Percentiles rank a stretch among this genome's conserved stretches.
Evolutionary conservation across 352 stramenopile species (phyloP).

Genomic region (Blastocystis sp.): DNA sequence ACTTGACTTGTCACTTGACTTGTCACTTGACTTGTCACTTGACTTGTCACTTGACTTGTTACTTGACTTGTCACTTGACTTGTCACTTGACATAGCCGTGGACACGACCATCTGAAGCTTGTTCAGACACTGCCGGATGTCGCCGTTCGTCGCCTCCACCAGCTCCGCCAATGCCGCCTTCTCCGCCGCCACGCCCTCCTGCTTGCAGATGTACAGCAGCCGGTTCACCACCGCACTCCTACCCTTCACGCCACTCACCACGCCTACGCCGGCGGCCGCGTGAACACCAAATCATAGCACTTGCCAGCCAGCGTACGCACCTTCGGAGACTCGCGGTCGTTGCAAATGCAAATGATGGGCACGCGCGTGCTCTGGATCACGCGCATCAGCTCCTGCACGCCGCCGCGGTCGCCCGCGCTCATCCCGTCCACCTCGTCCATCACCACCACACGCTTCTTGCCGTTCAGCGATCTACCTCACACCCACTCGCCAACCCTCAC

Average conservation of each 20-base stretch:
- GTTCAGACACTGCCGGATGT: constrained; percentile 89
- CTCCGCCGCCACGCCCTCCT: constrained; percentile 87
- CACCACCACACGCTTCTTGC: constrained; percentile 85
- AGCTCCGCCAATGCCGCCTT: constrained; percentile 92
- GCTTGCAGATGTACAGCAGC: constrained; percentile 85
- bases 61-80: too few species aligned
- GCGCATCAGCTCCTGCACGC: constrained; percentile 92
- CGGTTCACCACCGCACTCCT: constrained; percentile 88
- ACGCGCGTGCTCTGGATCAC: constrained; percentile 96
- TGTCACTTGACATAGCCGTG: neutral
- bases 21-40: too few species aligned
- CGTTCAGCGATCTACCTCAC: neutral
- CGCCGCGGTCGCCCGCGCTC: constrained; percentile 89
- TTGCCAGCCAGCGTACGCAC: constrained; percentile 90
- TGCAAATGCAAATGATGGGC: constrained; percentile 99
- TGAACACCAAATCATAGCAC: constrained; percentile 92
- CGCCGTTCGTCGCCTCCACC: constrained; percentile 90
- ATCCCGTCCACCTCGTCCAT: constrained; percentile 99
- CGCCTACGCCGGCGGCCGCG: constrained; percentile 76
- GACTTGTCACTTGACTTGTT: too few species aligned
- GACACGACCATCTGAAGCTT: constrained; percentile 90
- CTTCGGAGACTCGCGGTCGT: constrained; percentile 93
- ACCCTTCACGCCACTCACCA: constrained; percentile 17
- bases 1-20: too few species aligned
- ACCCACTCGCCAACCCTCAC: neutral